A percentile compares a stretch with the other conserved stretches of the same genome.
phyloP scores from a whole-genome alignment of 2,329 filamentous ascomycete genomes.

The Ceratocystis huliohia region DNA sequence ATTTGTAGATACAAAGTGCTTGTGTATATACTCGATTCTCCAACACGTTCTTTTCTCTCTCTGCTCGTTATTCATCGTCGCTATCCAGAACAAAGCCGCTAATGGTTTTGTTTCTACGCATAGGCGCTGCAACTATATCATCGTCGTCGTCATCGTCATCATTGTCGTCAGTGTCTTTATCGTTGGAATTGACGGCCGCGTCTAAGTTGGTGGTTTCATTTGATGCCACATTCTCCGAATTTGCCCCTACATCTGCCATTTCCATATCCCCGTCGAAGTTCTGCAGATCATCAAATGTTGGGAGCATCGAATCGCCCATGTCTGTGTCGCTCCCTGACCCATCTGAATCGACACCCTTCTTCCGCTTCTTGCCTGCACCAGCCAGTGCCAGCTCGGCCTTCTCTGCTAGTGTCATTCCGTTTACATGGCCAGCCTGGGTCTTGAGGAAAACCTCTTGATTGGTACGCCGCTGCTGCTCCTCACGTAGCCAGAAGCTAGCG shows the following conservation, averaged over 20 bases:
- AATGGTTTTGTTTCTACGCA: slow-evolving; percentile 11
- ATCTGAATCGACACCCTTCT: slow-evolving; percentile 13
- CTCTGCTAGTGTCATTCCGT: not conserved
- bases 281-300: slow-evolving; percentile 11
- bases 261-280: not conserved
- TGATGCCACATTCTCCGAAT: not conserved
- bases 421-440: not conserved
- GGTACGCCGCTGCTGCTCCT: slow-evolving; percentile 40
- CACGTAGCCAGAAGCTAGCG: slow-evolving; percentile 61
- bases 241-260: not conserved
- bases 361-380: slow-evolving; percentile 15
- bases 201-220: too few species aligned
- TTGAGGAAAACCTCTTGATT: slow-evolving; percentile 20
- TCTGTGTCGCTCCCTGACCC: slow-evolving; percentile 15
- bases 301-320: slow-evolving; percentile 14
- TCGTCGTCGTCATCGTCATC: slow-evolving; percentile 14
- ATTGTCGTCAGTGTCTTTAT: not conserved
- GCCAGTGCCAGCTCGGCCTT: not conserved
- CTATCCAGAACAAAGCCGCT: slow-evolving; percentile 17
- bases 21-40: not conserved
- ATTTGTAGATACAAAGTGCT: slow-evolving; percentile 2
- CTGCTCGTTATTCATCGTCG: slow-evolving; percentile 11
- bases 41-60: not conserved
- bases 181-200: too few species aligned
- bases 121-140: not conserved